phyloP scores from a whole-genome alignment of 257 asterid species.

The Scutellaria minor region DNA sequence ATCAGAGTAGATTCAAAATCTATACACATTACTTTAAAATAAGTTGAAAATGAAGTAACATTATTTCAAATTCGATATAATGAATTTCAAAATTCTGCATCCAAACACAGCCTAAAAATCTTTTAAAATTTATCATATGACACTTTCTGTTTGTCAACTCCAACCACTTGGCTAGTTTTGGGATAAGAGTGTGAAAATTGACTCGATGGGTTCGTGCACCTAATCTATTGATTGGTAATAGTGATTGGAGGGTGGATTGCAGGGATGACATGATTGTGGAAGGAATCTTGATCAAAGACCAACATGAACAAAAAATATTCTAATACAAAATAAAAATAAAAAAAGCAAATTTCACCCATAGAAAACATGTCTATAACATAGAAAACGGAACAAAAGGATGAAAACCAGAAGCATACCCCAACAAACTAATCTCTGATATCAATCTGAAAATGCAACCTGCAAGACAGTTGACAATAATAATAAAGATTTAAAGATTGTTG shows the following conservation, averaged over 20 bases:
- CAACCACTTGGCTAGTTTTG: background rate
- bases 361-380: background rate
- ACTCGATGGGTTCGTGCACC: too few species aligned
- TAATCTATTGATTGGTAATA: too few species aligned
- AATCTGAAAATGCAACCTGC: background rate
- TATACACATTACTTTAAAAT: too few species aligned
- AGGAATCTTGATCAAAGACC: too few species aligned
- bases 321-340: background rate
- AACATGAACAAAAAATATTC: background rate
- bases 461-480: background rate
- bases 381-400: background rate
- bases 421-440: background rate
- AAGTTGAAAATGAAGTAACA: too few species aligned
- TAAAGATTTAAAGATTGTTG: background rate
- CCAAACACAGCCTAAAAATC: too few species aligned
- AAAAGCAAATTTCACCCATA: background rate
- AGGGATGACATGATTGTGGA: too few species aligned
- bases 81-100: too few species aligned
- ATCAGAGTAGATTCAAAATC: too few species aligned
- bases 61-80: too few species aligned
- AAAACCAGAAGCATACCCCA: slow-evolving; percentile 4
- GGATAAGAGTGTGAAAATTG: background rate
- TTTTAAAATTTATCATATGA: too few species aligned
- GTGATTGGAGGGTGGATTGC: too few species aligned
- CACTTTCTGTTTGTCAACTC: background rate